Evolutionary conservation across 169 alveolate species (phyloP).

Genomic region (Plasmodium gonderi): DNA sequence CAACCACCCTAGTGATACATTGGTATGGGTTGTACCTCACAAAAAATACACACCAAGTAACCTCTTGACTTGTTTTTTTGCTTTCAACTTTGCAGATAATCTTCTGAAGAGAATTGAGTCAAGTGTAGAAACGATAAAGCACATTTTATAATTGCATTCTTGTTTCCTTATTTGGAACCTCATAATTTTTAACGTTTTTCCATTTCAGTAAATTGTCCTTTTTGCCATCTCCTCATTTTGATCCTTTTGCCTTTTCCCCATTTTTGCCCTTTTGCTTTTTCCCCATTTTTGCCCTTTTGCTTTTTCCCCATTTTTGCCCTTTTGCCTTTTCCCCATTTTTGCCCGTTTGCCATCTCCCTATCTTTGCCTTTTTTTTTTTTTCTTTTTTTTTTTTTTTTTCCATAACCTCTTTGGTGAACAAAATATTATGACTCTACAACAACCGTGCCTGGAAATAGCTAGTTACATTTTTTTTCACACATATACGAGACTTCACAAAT

Average conservation of each 20-base stretch:
- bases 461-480: neutral
- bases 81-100: conserved; percentile 18
- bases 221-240: too few relatives aligned
- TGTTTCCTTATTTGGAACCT: neutral
- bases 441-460: neutral
- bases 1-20: too few relatives aligned
- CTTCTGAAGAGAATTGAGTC: conserved; percentile 60
- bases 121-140: conserved; percentile 67
- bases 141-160: conserved; percentile 13
- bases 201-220: too few relatives aligned
- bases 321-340: neutral
- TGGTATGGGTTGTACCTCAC: too few relatives aligned
- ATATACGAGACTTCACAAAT: neutral
- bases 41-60: too few relatives aligned
- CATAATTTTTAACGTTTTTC: too few relatives aligned
- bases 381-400: neutral
- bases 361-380: conserved; percentile 1
- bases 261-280: neutral
- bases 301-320: neutral
- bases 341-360: neutral
- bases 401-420: neutral
- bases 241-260: too few relatives aligned
- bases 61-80: too few relatives aligned
- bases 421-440: neutral
- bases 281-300: neutral